phyloP scores from a whole-genome alignment of 192 early-diverging fungal species.

The Helicostylum pulchrum region DNA sequence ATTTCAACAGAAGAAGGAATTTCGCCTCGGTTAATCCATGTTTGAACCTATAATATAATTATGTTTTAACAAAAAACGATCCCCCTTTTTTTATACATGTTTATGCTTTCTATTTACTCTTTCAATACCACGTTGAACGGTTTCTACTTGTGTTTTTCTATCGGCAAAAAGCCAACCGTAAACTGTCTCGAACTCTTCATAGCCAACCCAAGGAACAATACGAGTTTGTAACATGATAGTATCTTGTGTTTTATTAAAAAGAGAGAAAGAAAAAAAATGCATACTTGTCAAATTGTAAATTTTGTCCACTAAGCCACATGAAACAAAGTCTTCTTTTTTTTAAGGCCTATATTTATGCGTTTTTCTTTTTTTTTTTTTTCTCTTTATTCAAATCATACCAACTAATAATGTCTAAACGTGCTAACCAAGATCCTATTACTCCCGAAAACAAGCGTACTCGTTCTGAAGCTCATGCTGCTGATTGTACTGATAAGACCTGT shows the following conservation, averaged over 20 bases:
- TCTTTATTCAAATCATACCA: background rate
- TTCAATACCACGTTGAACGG: conserved; percentile 48
- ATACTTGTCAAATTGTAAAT: background rate
- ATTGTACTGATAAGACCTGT: conserved; percentile 57
- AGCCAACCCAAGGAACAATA: conserved; percentile 58
- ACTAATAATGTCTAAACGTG: conserved; percentile 19
- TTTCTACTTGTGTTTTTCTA: conserved; percentile 13
- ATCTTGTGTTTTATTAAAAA: background rate
- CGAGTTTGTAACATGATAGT: conserved; percentile 39
- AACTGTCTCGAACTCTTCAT: conserved; percentile 58
- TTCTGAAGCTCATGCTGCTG: conserved; percentile 41
- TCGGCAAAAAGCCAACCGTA: conserved; percentile 51
- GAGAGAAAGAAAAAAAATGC: background rate
- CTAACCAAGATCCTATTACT: background rate
- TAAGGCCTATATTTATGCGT: background rate
- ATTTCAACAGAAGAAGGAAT: conserved; percentile 65
- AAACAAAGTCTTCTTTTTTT: background rate
- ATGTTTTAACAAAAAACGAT: background rate
- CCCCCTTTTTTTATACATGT: background rate
- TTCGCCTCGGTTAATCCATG: conserved; percentile 68
- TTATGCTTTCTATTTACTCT: conserved; percentile 36
- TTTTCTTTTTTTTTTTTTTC: conserved; percentile 9
- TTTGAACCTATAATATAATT: conserved; percentile 50
- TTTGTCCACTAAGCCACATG: conserved; percentile 3
- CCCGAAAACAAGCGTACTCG: background rate